Conservation (phyloP, 23 red algal genomes). For the Gracilaria caudata region DNA sequence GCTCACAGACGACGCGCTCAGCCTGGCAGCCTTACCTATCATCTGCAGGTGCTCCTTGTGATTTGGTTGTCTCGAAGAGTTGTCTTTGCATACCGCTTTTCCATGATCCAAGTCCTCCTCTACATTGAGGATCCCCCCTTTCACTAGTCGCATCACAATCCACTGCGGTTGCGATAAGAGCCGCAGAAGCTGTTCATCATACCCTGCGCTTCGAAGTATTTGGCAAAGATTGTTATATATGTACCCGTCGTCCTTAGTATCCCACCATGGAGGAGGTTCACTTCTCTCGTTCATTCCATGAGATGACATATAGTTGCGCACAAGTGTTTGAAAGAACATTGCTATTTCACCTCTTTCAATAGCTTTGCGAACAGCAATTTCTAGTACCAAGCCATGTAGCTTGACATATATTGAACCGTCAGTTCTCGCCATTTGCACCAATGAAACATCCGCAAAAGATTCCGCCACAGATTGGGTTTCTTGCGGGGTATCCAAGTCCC, state of each 20-base stretch:
- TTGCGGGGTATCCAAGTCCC: neutral
- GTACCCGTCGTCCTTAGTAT: neutral
- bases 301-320: neutral
- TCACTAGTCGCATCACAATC: neutral
- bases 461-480: neutral
- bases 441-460: neutral
- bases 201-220: neutral
- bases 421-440: neutral
- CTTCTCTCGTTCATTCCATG: neutral
- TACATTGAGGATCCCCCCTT: neutral
- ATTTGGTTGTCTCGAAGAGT: neutral
- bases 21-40: neutral
- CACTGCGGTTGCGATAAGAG: conserved; percentile 10
- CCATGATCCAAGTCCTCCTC: neutral
- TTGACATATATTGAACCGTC: neutral
- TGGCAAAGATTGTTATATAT: neutral
- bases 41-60: neutral
- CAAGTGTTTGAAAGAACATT: neutral
- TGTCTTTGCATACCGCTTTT: neutral
- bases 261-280: neutral
- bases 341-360: neutral
- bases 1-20: too few relatives aligned
- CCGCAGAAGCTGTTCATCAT: neutral
- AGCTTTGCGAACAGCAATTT: conserved; percentile 6
- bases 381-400: neutral